Conservation (phyloP, 1,284 basidiomycete genomes). For the Anthracocystis panici-leucophaei region DNA sequence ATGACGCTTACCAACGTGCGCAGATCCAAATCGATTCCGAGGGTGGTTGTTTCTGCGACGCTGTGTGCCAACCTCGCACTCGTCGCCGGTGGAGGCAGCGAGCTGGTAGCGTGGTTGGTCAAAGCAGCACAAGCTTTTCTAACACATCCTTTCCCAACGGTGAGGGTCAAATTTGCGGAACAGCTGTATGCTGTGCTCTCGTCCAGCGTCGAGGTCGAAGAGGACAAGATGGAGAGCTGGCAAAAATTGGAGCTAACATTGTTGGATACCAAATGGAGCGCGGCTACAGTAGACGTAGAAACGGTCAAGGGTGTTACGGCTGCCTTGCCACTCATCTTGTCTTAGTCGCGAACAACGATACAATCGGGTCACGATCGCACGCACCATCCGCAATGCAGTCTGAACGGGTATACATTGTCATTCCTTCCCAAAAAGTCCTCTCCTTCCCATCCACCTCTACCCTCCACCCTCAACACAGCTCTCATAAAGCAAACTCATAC, state of each 20-base stretch:
- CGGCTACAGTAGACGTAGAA: not conserved
- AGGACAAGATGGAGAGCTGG: slow-evolving; percentile 23
- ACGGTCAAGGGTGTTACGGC: not conserved
- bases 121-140: slow-evolving; percentile 14
- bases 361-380: not conserved
- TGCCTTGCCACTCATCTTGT: slow-evolving; percentile 10
- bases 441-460: not conserved
- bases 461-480: slow-evolving; percentile 28
- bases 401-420: not conserved
- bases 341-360: not conserved
- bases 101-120: not conserved
- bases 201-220: slow-evolving; percentile 4
- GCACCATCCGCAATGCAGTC: not conserved
- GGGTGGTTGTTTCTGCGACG: slow-evolving; percentile 20
- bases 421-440: not conserved
- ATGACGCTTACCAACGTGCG: slow-evolving; percentile 24
- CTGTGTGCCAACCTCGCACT: slow-evolving; percentile 26
- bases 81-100: not conserved
- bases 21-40: slow-evolving; percentile 25
- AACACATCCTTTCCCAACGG: slow-evolving; percentile 25
- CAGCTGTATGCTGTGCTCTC: slow-evolving; percentile 45
- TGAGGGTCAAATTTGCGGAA: slow-evolving; percentile 24
- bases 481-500: slow-evolving; percentile 56
- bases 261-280: slow-evolving; percentile 43
- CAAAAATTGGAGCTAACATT: slow-evolving; percentile 17